Conservation (phyloP, 1,284 basidiomycete genomes). For the Cystobasidiaceae sp. region DNA sequence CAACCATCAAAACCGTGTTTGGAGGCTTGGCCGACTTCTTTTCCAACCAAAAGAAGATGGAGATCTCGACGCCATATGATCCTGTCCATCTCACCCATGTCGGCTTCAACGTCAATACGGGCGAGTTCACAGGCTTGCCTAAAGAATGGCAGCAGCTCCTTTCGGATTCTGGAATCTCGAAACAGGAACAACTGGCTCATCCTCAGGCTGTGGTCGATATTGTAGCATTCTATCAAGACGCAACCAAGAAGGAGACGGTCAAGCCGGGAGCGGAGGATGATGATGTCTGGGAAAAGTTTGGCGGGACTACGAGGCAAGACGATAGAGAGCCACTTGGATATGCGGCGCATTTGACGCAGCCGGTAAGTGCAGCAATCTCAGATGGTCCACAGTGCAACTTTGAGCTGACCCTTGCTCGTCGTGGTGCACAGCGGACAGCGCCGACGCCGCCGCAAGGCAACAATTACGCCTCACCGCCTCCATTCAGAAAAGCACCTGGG, state of each 20-base stretch:
- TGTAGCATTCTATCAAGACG: constrained; percentile 87
- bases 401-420: background rate
- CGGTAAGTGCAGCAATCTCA: constrained; percentile 34
- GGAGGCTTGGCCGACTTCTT: constrained; percentile 24
- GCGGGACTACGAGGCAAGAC: background rate
- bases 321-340: background rate
- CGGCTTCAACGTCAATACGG: constrained; percentile 97
- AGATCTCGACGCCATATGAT: constrained; percentile 95
- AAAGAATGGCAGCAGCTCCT: constrained; percentile 99
- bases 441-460: constrained; percentile 34
- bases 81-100: constrained; percentile 99
- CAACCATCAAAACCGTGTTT: constrained; percentile 26
- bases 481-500: constrained; percentile 36
- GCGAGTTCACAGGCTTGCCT: constrained; percentile 84
- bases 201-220: constrained; percentile 98
- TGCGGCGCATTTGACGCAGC: constrained; percentile 8
- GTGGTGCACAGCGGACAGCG: constrained; percentile 29
- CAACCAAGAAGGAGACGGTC: constrained; percentile 44
- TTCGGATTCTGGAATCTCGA: constrained; percentile 92
- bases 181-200: constrained; percentile 92
- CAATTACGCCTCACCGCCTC: constrained; percentile 24
- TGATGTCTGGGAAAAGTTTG: constrained; percentile 75
- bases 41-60: constrained; percentile 58
- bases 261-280: constrained; percentile 48
- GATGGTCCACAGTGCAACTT: background rate